Percentiles rank a stretch among this genome's conserved stretches.
These are phyloP conservation scores for Apiotrichum sp. DNA, from an alignment of 1,284 basidiomycete genomes.

Conservation along the genomic window DNA sequence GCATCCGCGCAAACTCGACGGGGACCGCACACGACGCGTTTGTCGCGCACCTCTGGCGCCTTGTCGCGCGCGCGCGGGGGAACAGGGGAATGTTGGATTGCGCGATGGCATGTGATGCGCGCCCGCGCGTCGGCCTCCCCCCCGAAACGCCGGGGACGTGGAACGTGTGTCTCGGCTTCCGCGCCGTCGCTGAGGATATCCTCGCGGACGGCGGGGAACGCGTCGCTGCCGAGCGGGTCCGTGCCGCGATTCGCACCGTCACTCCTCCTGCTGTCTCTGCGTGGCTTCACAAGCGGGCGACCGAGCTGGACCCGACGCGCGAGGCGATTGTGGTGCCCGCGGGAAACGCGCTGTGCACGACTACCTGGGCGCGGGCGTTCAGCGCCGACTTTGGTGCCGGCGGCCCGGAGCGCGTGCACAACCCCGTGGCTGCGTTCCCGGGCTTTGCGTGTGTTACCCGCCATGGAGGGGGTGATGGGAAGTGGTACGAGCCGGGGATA, in stretches of 20 bases:
- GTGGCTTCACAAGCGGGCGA: constrained; percentile 48
- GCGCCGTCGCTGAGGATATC: constrained; percentile 30
- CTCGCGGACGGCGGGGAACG: constrained; percentile 18
- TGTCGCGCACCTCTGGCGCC: constrained; percentile 48
- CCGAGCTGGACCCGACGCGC: constrained; percentile 36
- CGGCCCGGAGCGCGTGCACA: constrained; percentile 33
- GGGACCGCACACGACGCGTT: constrained; percentile 49
- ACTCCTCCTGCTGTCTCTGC: constrained; percentile 26
- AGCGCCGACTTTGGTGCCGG: constrained; percentile 47
- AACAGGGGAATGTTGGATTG: constrained; percentile 29
- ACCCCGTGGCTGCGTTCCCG: constrained; percentile 7
- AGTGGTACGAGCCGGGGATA: constrained; percentile 13
- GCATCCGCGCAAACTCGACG: constrained; percentile 27
- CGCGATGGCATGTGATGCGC: constrained; percentile 42
- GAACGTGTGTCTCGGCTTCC: constrained; percentile 47
- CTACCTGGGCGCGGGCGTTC: constrained; percentile 49
- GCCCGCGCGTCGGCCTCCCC: constrained; percentile 41
- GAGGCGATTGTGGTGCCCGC: constrained; percentile 50
- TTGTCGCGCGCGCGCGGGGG: constrained; percentile 44
- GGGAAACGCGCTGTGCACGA: constrained; percentile 43
- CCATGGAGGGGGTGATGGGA: neutral
- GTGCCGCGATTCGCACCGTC: constrained; percentile 35
- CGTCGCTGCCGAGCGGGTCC: constrained; percentile 25
- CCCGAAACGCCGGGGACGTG: constrained; percentile 4
- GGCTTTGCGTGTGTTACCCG: constrained; percentile 7